A percentile compares a stretch with the other conserved stretches of the same genome.
Conservation (phyloP, 331 rosid genomes). For the Arachis monticola region DNA sequence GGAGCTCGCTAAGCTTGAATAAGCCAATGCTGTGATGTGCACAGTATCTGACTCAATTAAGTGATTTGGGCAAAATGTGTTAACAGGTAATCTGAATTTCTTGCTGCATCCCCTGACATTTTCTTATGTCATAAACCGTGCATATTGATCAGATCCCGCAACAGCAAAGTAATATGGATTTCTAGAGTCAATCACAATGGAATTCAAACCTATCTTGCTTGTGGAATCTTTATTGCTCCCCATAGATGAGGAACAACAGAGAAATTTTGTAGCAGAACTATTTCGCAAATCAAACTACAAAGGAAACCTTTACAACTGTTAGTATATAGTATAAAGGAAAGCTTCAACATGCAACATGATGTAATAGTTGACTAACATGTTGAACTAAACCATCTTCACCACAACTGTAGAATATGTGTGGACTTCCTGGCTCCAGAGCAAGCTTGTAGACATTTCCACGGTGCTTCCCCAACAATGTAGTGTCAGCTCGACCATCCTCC, state of each 20-base stretch:
- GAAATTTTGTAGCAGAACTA: constrained; percentile 53
- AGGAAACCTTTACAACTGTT: constrained; percentile 47
- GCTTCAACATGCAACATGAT: constrained; percentile 40
- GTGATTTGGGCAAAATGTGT: constrained; percentile 54
- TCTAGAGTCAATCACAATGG: constrained; percentile 62
- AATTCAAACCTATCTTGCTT: constrained; percentile 48
- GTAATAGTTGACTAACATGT: constrained; percentile 56
- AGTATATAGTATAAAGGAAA: constrained; percentile 38
- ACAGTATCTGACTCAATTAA: constrained; percentile 44
- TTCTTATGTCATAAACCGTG: constrained; percentile 67
- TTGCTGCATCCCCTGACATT: constrained; percentile 39
- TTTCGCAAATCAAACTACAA: constrained; percentile 72
- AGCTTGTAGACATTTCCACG: constrained; percentile 61
- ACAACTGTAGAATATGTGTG: constrained; percentile 60
- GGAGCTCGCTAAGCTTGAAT: constrained; percentile 58
- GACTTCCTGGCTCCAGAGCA: constrained; percentile 73
- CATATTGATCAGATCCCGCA: constrained; percentile 61
- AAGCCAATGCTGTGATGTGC: constrained; percentile 61
- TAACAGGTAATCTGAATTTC: constrained; percentile 50
- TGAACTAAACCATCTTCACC: constrained; percentile 68
- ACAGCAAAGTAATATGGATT: constrained; percentile 60
- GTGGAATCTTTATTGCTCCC: constrained; percentile 45
- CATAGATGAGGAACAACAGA: constrained; percentile 49
- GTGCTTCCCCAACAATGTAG: constrained; percentile 59
- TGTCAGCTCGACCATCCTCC: constrained; percentile 54